phyloP scores from a whole-genome alignment of 164 flowering plant genomes.

The Umbilicus rupestris region DNA sequence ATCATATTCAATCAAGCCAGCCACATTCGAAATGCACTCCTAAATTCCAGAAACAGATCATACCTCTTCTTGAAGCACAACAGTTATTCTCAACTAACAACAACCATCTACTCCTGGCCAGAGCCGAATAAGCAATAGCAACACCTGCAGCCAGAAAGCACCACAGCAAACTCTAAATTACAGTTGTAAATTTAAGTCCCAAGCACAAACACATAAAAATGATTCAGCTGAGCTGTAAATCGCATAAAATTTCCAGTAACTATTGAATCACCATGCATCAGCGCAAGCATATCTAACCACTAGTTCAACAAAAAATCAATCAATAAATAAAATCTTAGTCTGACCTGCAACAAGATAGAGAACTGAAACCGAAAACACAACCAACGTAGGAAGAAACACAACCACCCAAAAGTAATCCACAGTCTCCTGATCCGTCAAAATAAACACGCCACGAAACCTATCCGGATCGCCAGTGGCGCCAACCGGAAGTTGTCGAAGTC shows the following conservation, averaged over 20 bases:
- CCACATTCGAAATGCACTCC: neutral
- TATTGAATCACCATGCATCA: too few species aligned
- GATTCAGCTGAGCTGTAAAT: too few species aligned
- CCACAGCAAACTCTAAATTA: conserved; percentile 9
- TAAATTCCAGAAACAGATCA: conserved; percentile 4
- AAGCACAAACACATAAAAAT: too few species aligned
- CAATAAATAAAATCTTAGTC: conserved; percentile 7
- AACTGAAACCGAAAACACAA: conserved; percentile 42
- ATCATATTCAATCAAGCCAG: neutral
- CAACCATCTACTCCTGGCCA: conserved; percentile 72
- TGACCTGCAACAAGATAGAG: conserved; percentile 71
- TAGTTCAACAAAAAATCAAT: neutral
- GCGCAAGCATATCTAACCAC: neutral
- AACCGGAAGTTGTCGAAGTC: conserved; percentile 38
- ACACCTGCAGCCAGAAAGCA: conserved; percentile 42
- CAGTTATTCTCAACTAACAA: conserved; percentile 86
- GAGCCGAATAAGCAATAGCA: conserved; percentile 72
- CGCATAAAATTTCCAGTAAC: too few species aligned
- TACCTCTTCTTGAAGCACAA: conserved; percentile 94
- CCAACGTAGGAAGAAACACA: conserved; percentile 60
- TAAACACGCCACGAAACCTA: conserved; percentile 59
- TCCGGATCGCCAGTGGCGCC: conserved; percentile 40
- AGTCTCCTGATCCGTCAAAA: conserved; percentile 74
- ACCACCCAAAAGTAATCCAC: conserved; percentile 82
- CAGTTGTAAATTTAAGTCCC: too few species aligned